These are phyloP conservation scores for Parafenestella ontariensis DNA, from an alignment of 2,329 filamentous ascomycete species.

Conservation along the genomic window DNA sequence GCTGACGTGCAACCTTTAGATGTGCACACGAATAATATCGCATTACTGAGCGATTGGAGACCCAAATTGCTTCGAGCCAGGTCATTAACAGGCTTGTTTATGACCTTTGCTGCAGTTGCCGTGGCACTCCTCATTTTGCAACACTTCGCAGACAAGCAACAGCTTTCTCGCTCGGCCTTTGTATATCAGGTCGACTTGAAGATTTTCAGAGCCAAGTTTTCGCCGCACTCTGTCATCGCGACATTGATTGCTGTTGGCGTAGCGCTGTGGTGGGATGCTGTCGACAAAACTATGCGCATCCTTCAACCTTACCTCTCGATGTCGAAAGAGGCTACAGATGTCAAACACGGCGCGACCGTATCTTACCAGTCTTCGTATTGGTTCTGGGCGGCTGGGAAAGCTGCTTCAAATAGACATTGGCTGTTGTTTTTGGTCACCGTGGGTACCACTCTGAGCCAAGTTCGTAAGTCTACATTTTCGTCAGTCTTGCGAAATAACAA, in stretches of 20 bases:
- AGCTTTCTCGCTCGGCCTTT: constrained; percentile 15
- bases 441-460: neutral
- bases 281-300: neutral
- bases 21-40: too few relatives aligned
- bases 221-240: constrained; percentile 25
- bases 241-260: constrained; percentile 22
- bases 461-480: constrained; percentile 1
- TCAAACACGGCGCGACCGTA: constrained; percentile 3
- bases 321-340: constrained; percentile 12
- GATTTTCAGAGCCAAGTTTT: constrained; percentile 10
- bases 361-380: neutral
- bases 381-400: neutral
- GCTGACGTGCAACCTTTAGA: too few relatives aligned
- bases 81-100: neutral
- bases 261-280: constrained; percentile 26
- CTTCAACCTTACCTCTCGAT: neutral
- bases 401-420: constrained; percentile 1
- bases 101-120: constrained; percentile 5
- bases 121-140: constrained; percentile 11
- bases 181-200: constrained; percentile 13
- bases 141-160: constrained; percentile 5
- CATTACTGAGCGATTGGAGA: too few relatives aligned
- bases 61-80: constrained; percentile 11
- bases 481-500: too few relatives aligned
- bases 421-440: neutral